Evolutionary conservation across 176 grass and related monocot genomes (phyloP), one percentile per base, ranked within the genome.

Genomic region (Triticum turgidum): DNA sequence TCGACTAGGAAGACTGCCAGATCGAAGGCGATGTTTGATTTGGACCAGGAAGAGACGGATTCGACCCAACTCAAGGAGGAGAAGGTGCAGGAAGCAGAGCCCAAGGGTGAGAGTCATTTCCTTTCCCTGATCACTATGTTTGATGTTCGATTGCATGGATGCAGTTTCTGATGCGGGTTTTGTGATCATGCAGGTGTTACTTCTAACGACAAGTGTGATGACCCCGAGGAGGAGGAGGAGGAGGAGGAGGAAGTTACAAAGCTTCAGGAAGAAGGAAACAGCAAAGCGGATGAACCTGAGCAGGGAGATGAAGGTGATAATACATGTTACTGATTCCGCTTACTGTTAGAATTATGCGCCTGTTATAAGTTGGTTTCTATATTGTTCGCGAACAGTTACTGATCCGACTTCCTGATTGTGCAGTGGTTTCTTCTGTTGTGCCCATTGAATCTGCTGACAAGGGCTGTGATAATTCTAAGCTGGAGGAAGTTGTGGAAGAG

Each of bases 41-140:
- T 94, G 20, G 88, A 86, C 22, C 80, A 67, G 58, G 81, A 92
- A 52, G 92, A 88, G 14, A 69, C 80, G 5, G 70, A 59, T 38
- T 69, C 25, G 35, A 21, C 29, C 6, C 14, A 22, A n/a, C 41
- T 52, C 20, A 41, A 14, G 15, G 44, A 75, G 34, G 65, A 91
- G 45, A 89, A 87, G 63, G 73, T 35, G 64, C n/a, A 61, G 63
- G 49, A 84, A 52, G 83, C 25, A 22, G 68, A 83, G 15, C 78
- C 25, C 3, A 42, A 87, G 69, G 90, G 92, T 94, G 38, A 88
- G 80, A 17, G 41, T 11, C 3, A 65, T 64, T 54, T 14, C 25
- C 6, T 62, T 71, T 29, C 21, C 24, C 13, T 79, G 4, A 65
- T 68, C 30, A n/a, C 1, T 29, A 29, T 72, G 13, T 49, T 68